Conservation (phyloP, 192 early-diverging fungal genomes). For the Umbelopsis ramanniana region DNA sequence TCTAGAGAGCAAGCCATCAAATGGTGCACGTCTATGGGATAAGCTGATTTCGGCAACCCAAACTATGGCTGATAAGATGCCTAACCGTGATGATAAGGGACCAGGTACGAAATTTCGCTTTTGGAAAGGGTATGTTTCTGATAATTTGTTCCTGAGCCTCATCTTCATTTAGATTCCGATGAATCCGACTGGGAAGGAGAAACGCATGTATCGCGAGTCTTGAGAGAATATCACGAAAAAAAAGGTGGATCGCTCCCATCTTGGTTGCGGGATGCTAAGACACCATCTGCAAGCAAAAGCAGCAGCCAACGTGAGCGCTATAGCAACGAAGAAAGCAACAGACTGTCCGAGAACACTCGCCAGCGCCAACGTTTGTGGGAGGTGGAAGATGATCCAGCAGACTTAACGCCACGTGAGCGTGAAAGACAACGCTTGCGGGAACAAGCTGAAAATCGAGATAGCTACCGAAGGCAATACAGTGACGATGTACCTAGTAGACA, state of each 20-base stretch:
- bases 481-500: neutral
- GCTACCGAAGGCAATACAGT: neutral
- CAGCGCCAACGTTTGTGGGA: conserved; percentile 6
- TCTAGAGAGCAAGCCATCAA: conserved; percentile 26
- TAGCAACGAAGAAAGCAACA: neutral
- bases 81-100: conserved; percentile 30
- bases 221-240: conserved; percentile 57
- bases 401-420: conserved; percentile 3
- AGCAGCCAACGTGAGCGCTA: neutral
- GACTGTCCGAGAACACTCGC: conserved; percentile 14
- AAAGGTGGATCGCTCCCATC: conserved; percentile 42
- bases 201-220: conserved; percentile 53
- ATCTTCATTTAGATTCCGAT: conserved; percentile 53
- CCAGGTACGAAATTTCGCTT: conserved; percentile 24
- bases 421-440: conserved; percentile 7
- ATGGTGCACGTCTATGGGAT: conserved; percentile 30
- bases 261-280: conserved; percentile 30
- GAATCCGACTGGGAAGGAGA: conserved; percentile 60
- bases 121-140: neutral
- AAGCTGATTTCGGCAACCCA: conserved; percentile 37
- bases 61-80: conserved; percentile 25
- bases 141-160: neutral
- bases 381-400: neutral
- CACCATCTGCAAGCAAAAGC: neutral
- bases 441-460: neutral